Evolutionary conservation across 441 rosid species (phyloP), one percentile per base, ranked within the genome.

Genomic region (Isatis lusitanica): DNA sequence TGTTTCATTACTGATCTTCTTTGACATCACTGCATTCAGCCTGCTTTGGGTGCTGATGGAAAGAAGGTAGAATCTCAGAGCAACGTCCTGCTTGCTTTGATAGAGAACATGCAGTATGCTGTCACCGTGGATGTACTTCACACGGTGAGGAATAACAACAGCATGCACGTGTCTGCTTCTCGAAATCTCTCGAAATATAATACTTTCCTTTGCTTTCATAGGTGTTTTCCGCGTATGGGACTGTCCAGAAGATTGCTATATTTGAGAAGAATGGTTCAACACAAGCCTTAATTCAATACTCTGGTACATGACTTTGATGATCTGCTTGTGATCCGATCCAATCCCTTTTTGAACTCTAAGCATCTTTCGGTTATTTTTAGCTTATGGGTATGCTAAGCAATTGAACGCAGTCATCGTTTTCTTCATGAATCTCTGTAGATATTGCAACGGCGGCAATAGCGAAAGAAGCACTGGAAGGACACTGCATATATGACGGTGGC

Each of bases 401-500:
- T 33, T 53, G 59, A 36, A 15, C 15, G 26, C 7, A 62, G 35
- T 26, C n/a, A 43, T 55, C 30, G 15, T 63, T 28, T 13, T 47
- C 17, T 70, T 62, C 13, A 63, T 76, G 47, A 16, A 12, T 55
- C n/a, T 55, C 72, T 84, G 62, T 85, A 95, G 98, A 95, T 81
- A 76, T 91, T 59, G n/a, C 92, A 12, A 93, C 97, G 8, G 99
- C 97, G 52, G 79, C 89, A 66, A 84, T 88, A 51, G 97, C 97
- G 53, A 95, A 95, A 81, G 97, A 90, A 75, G 86, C 99, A 74
- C 74, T 95, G 75, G 99, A 95, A 86, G 99, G 99, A 79, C 99
- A 95, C 77, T 86, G 99, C 97, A 95, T 95, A 80, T 95, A 95
- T 95, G 99, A 95, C 88, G 98, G 98, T 87, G 99, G 99, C 92